phyloP scores from a whole-genome alignment of 2,329 filamentous ascomycete species.

The Aulographum hederae region DNA sequence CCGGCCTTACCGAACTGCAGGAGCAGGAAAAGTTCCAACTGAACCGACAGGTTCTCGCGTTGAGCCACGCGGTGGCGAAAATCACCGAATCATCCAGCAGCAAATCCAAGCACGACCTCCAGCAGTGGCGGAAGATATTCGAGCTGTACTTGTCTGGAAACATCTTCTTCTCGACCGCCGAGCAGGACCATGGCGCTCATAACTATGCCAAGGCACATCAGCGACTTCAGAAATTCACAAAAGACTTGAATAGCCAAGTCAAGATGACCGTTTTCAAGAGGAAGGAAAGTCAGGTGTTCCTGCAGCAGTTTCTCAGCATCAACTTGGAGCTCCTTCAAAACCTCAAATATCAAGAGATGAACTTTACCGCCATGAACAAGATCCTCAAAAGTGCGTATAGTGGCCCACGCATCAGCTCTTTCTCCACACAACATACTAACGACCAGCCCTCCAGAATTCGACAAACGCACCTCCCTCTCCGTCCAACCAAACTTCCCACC shows the following conservation, averaged over 20 bases:
- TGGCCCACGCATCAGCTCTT: background rate
- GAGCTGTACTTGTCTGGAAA: conserved; percentile 63
- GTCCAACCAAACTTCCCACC: conserved; percentile 45
- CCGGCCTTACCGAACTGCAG: conserved; percentile 50
- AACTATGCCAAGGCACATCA: conserved; percentile 46
- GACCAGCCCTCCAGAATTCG: conserved; percentile 49
- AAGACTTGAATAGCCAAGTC: conserved; percentile 38
- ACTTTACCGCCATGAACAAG: conserved; percentile 58
- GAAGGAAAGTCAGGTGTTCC: conserved; percentile 42
- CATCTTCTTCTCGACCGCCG: conserved; percentile 66
- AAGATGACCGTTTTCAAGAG: conserved; percentile 35
- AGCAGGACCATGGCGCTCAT: conserved; percentile 50
- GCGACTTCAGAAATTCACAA: conserved; percentile 54
- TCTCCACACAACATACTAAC: background rate
- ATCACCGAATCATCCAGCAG: conserved; percentile 40
- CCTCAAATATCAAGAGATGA: conserved; percentile 71
- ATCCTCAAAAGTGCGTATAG: conserved; percentile 60
- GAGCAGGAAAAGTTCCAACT: conserved; percentile 45
- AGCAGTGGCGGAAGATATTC: conserved; percentile 65
- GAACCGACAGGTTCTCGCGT: conserved; percentile 39
- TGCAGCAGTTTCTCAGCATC: conserved; percentile 50
- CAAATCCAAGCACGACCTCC: conserved; percentile 40
- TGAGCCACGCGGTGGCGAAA: conserved; percentile 46
- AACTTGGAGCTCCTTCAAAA: conserved; percentile 64
- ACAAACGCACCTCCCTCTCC: conserved; percentile 64